A percentile compares a stretch with the other conserved stretches of the same genome.
Evolutionary conservation across 2,329 filamentous ascomycete species (phyloP).

Genomic region (Stenocarpella maydis): DNA sequence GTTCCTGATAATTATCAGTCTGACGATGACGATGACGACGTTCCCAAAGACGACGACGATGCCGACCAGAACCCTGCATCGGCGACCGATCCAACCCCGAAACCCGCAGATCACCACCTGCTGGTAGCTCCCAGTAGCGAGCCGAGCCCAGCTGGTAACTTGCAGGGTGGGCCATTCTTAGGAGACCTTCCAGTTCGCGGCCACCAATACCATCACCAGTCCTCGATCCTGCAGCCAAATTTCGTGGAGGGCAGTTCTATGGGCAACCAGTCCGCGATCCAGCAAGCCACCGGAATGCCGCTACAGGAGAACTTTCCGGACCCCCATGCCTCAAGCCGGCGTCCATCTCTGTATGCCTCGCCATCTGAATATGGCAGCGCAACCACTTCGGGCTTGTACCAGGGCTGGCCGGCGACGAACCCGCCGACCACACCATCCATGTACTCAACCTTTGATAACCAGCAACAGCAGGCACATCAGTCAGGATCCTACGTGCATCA

Average conservation of each 20-base stretch:
- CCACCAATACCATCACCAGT: constrained; percentile 46
- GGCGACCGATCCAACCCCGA: constrained; percentile 48
- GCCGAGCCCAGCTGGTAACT: constrained; percentile 45
- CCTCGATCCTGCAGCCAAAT: constrained; percentile 50
- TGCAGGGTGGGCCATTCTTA: constrained; percentile 49
- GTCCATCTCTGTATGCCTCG: constrained; percentile 54
- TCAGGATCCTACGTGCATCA: constrained; percentile 43
- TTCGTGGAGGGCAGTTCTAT: constrained; percentile 51
- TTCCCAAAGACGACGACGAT: constrained; percentile 53
- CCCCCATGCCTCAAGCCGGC: constrained; percentile 55
- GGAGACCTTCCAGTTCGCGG: constrained; percentile 55
- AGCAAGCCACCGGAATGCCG: constrained; percentile 47
- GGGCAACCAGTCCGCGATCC: constrained; percentile 46
- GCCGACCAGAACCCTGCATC: constrained; percentile 44
- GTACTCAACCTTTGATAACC: constrained; percentile 54
- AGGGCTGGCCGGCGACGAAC: constrained; percentile 55
- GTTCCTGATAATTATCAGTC: constrained; percentile 56
- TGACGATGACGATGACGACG: constrained; percentile 55
- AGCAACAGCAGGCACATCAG: constrained; percentile 44
- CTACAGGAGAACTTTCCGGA: constrained; percentile 56
- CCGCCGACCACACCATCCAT: constrained; percentile 52
- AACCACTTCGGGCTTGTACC: constrained; percentile 50
- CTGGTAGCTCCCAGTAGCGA: constrained; percentile 47
- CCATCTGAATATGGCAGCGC: constrained; percentile 55
- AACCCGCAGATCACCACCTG: constrained; percentile 44